Evolutionary conservation across 140 eudicot species (phyloP), one percentile per base, ranked within the genome.

Genomic region (Erigeron philadelphicus): DNA sequence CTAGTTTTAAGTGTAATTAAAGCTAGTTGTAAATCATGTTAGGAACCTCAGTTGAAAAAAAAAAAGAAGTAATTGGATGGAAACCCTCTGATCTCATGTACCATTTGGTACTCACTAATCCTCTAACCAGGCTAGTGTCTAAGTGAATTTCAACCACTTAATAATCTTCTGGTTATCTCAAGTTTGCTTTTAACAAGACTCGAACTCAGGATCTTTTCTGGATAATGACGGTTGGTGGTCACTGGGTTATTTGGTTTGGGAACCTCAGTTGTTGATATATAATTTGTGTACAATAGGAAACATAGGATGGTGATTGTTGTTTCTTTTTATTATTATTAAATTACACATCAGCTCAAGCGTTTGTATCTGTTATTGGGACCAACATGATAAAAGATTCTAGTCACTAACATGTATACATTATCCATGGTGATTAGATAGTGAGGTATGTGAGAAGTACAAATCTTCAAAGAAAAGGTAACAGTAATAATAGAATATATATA

Each of bases 1-100:
- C 68, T 62, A 63, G 72, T 44, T 73, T 35, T 9, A 17, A 73
- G 45, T 53, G 65, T 59, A 15, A 6, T 15, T 53, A 53, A 53
- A 53, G 18, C 11, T 15, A 17, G 63, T 49, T 35, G 40, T 38
- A 43, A 3, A 9, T 19, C 11, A n/a, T 63, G 38, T 16, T 31
- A 50, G 64, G 17, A 45, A 50, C 21, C 47, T 43, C 64, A 41
- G 9, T 63, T 63, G 71, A n/a, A n/a, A n/a, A n/a, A n/a, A n/a
- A n/a, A n/a, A n/a, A n/a, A n/a, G n/a, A n/a, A n/a, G n/a, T n/a
- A n/a, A n/a, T n/a, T n/a, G n/a, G n/a, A n/a, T n/a, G n/a, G n/a
- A n/a, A n/a, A n/a, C n/a, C n/a, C n/a, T n/a, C n/a, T n/a, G n/a
- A n/a, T n/a, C n/a, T n/a, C n/a, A n/a, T n/a, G n/a, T n/a, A n/a